Base-by-base conservation (phyloP, 345 rosid genomes). In the Hypericum perforatum region DNA sequence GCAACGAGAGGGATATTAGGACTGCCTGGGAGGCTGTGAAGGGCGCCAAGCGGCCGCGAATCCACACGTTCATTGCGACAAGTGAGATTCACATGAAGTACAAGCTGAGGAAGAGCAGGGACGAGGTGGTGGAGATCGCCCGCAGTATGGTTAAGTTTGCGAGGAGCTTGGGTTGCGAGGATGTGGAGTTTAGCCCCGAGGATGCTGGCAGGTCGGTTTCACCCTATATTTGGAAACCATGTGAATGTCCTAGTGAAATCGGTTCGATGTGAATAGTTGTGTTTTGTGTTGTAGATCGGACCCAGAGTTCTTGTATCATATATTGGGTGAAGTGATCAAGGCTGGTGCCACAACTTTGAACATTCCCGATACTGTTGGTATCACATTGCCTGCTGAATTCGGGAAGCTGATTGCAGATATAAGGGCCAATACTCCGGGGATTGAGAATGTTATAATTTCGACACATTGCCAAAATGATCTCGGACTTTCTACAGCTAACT, bases 381-480 rank as follows among this genome's bases (percentile, higher is more conserved):
- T 82, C 52, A 88, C 74, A 2, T 15, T 82, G 59, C 98, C 98
- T 14, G 40, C 7, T 42, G 97, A 92, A 65, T 92, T 83, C 70
- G 97, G 97, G 49, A 60, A 75, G 53, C 37, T 92, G 78, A 92
- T 92, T 58, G 82, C 95, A 37, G 95, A 92, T 69, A 70, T 92
- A 53, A 92, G 80, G 58, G 87, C 87, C 9, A 88, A 92, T 59
- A 92, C 97, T 7, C 82, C 81, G 13, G 98, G 98, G 57, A 82
- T 92, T 39, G 80, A 83, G 51, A 85, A 88, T 62, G 95, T 82
- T 56, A 38, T 92, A 48, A 83, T 92, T 64, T 92, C 98, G 16
- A 85, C 98, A 1, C 98, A 89, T 63, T 92, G 98, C 59, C 98
- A 92, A 69, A 85, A 92, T 69, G 98, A 89, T 89, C 98, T 92